These are phyloP conservation scores for Fusarium heterosporum DNA, from an alignment of 2,329 filamentous ascomycete species.

Conservation along the genomic window DNA sequence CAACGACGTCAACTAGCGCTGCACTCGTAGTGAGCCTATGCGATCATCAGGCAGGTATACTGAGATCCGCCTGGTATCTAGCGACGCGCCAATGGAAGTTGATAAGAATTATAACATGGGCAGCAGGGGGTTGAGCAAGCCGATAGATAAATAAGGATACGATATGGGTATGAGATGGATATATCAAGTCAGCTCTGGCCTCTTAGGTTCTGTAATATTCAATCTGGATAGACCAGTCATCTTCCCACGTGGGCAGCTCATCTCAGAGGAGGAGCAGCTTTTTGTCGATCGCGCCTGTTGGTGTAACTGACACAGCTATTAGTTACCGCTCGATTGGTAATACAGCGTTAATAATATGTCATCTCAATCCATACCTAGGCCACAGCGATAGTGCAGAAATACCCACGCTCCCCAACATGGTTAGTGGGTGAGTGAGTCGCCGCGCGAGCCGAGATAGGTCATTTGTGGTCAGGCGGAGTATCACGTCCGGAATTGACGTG, in stretches of 20 bases:
- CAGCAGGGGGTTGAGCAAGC: slow-evolving; percentile 3
- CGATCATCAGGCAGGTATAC: slow-evolving; percentile 21
- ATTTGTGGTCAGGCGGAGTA: slow-evolving; percentile 13
- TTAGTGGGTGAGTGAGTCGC: slow-evolving; percentile 18
- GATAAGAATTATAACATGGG: slow-evolving; percentile 14
- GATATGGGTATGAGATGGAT: background rate
- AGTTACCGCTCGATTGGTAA: background rate
- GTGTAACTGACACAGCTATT: background rate
- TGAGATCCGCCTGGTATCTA: background rate
- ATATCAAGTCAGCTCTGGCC: slow-evolving; percentile 3
- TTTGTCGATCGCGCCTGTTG: background rate
- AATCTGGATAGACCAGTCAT: slow-evolving; percentile 15
- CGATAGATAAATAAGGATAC: slow-evolving; percentile 15
- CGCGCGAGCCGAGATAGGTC: slow-evolving; percentile 9
- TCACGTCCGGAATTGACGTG: slow-evolving; percentile 12
- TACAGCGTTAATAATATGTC: background rate
- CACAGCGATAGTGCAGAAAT: slow-evolving; percentile 20
- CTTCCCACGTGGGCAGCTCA: slow-evolving; percentile 35
- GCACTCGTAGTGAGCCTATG: slow-evolving; percentile 5
- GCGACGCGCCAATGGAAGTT: background rate
- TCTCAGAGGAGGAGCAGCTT: slow-evolving; percentile 3
- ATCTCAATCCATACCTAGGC: slow-evolving; percentile 15
- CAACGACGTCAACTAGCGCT: slow-evolving; percentile 8
- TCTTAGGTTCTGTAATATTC: background rate
- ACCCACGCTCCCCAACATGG: slow-evolving; percentile 4